These are phyloP conservation scores for Castanospermum australe DNA, from an alignment of 306 rosid species.

Conservation along the genomic window DNA sequence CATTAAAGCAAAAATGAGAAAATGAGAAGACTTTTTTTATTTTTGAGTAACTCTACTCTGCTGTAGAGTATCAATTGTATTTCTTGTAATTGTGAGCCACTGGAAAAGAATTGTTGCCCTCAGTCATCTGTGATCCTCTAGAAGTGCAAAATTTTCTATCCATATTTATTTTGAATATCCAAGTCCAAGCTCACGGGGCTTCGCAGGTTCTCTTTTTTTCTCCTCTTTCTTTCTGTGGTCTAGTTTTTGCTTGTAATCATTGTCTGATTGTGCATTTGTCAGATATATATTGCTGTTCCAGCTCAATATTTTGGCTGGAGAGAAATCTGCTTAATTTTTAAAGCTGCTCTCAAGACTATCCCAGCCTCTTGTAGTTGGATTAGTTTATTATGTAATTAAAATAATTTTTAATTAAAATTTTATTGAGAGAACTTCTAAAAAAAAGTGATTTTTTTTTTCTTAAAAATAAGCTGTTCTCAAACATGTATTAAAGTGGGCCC, in stretches of 20 bases:
- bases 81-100: slow-evolving; percentile 5
- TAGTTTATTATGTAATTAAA: no score
- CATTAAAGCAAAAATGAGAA: slow-evolving; percentile 56
- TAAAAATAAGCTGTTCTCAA: no score
- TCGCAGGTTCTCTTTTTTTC: background rate
- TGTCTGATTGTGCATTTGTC: slow-evolving; percentile 21
- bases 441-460: no score
- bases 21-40: slow-evolving; percentile 29
- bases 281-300: slow-evolving; percentile 20
- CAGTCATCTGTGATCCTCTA: background rate
- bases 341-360: no score
- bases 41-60: slow-evolving; percentile 23
- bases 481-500: background rate
- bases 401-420: no score
- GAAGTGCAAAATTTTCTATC: slow-evolving; percentile 6
- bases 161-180: slow-evolving; percentile 26
- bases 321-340: background rate
- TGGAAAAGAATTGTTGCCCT: slow-evolving; percentile 9
- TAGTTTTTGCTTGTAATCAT: slow-evolving; percentile 22
- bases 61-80: background rate
- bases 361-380: no score
- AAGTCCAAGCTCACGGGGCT: slow-evolving; percentile 14
- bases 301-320: background rate
- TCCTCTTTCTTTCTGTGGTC: background rate
- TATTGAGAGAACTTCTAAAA: no score